Evolutionary conservation across 495 filamentous ascomycete genomes (phyloP).

Genomic region (Coniosporium apollinis): DNA sequence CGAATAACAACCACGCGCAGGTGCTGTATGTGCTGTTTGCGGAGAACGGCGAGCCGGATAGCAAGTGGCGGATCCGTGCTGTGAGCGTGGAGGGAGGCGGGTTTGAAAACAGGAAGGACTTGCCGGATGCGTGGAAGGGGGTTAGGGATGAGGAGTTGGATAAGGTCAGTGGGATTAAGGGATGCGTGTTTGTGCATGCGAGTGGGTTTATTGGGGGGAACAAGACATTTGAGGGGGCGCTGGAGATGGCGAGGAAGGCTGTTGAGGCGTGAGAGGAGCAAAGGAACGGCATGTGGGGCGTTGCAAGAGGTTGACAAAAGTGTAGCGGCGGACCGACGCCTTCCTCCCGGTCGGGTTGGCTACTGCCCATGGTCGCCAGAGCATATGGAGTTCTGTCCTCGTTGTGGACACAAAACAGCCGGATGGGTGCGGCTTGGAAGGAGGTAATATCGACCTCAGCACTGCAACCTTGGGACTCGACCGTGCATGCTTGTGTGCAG

Average conservation of each 20-base stretch:
- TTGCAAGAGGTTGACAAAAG: no score
- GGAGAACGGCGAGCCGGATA: constrained; percentile 48
- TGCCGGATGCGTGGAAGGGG: constrained; percentile 85
- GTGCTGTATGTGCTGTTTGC: constrained; percentile 91
- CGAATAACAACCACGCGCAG: constrained; percentile 34
- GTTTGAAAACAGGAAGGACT: constrained; percentile 74
- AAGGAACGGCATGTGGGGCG: no score
- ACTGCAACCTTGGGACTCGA: no score
- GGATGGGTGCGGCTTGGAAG: no score
- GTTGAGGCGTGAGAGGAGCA: constrained; percentile 36
- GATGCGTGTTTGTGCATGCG: constrained; percentile 84
- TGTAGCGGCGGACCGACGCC: no score
- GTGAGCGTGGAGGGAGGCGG: constrained; percentile 65
- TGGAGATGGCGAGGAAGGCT: constrained; percentile 70
- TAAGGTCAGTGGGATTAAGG: constrained; percentile 50
- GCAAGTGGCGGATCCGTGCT: constrained; percentile 85
- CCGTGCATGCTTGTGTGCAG: no score
- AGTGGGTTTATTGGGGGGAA: constrained; percentile 94
- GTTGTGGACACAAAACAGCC: no score
- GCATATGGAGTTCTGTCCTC: no score
- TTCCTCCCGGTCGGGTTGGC: no score
- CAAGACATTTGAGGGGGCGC: constrained; percentile 73
- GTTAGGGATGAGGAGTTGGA: constrained; percentile 72
- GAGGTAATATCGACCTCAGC: no score
- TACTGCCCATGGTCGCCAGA: no score